phyloP scores from a whole-genome alignment of 192 early-diverging fungal species.

The Funneliformis geosporum region DNA sequence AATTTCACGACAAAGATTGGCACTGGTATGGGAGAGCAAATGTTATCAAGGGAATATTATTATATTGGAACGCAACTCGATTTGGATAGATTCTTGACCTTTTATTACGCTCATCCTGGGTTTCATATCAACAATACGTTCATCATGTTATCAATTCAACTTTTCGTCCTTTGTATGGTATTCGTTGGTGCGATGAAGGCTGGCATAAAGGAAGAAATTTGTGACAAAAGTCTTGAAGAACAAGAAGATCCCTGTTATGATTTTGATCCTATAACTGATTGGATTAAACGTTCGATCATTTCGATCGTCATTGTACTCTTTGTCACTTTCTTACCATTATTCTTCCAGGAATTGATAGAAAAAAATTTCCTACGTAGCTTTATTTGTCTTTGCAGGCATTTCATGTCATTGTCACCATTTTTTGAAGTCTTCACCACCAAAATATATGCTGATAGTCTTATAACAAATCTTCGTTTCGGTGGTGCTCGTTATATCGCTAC shows the following conservation, averaged over 20 bases:
- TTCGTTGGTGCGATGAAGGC: conserved; percentile 73
- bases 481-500: conserved; percentile 85
- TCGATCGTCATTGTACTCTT: conserved; percentile 81
- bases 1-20: conserved; percentile 90
- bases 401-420: conserved; percentile 78
- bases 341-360: conserved; percentile 82
- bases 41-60: conserved; percentile 92
- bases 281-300: conserved; percentile 80
- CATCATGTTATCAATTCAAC: conserved; percentile 78
- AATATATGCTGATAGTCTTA: conserved; percentile 78
- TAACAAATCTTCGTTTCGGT: conserved; percentile 78
- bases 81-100: conserved; percentile 82
- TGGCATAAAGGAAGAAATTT: background rate
- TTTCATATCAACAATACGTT: conserved; percentile 91
- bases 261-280: conserved; percentile 71
- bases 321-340: conserved; percentile 79
- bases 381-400: conserved; percentile 74
- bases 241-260: conserved; percentile 60
- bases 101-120: conserved; percentile 87
- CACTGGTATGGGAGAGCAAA: conserved; percentile 92
- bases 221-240: conserved; percentile 36
- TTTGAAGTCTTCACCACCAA: conserved; percentile 89
- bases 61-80: conserved; percentile 84
- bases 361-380: conserved; percentile 73
- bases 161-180: conserved; percentile 78